Base-by-base conservation (phyloP, 2,329 filamentous ascomycete genomes). In the Fusarium sp. region DNA sequence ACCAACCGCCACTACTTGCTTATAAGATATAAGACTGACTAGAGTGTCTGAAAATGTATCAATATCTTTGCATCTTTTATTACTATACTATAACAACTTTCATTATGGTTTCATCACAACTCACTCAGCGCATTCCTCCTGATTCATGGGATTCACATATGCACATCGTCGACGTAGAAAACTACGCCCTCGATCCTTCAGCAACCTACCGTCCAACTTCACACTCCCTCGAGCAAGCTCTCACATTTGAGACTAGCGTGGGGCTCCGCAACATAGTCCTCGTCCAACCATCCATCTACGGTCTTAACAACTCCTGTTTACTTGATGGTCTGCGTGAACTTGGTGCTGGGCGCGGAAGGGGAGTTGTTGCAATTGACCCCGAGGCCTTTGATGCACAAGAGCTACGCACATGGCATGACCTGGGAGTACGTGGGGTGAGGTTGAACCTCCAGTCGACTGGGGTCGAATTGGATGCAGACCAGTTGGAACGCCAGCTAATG, bases 201-300 rank as follows among this genome's bases (percentile, higher is more conserved):
- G 86, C 87, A 33, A 76, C 79, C 63, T 90, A 90, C 76, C 76
- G 75, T 19, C 86, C 87, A 5, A 73, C 75, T 4, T 68, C 80
- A 14, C 83, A 87, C 69, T 84, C 81, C 3, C 76, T 89, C 8
- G 70, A 79, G 9, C 80, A 88, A 32, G 86, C 86, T 20, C 75
- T 83, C 32, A 61, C 73, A 4, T 89, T 89, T 68, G 83, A 88
- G 61, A 72, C 77, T 1, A 76, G 79, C 2, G 75, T 89, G 15
- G 83, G 83, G 4, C 82, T 89, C 39, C 67, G 79, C 41, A 87
- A 87, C 60, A 80, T 88, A 50, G 86, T 90, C 24, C 78, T 90
- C 13, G 84, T 87, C 4, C 88, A 90, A 67, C 86, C 87, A 1
- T 89, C 86, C 17, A 86, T 88, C 51, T 90, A 90, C 73, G 87